Base-by-base conservation (phyloP, 2,329 filamentous ascomycete genomes). In the Aspergillus flavus region DNA sequence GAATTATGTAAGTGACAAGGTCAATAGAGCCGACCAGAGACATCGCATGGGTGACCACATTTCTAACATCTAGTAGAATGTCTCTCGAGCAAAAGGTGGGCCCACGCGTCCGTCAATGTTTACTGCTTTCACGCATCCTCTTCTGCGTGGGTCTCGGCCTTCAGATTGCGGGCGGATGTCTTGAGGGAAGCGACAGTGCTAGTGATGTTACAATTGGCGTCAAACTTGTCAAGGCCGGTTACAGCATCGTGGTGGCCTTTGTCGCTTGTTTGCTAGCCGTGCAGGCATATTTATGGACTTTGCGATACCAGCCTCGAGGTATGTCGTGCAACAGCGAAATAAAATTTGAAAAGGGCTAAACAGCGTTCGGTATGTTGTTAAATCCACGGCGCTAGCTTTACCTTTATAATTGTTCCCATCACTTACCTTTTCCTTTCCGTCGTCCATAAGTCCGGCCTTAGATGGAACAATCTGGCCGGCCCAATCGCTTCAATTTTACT, bases 351-450 rank as follows among this genome's bases (percentile, higher is more conserved):
- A 30, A 7, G 34, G 11, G 21, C 59, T 61, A 55, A 61, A 14
- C 11, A 19, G 11, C 6, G 34, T 11, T 23, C 14, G 1, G 12
- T 14, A 71, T 67, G 43, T 71, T 6, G 64, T 71, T 46, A 58
- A 64, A 10, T 36, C 63, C 7, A 61, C 62, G 34, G 61, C 61
- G 26, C 9, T 66, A 6, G 66, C 71, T 6, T 57, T 70, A n/a
- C 69, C 0, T 71, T 72, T 12, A 64, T 71, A n/a, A 50, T 64
- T 26, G 68, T 72, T 19, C 69, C 69, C 14, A 64, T 70, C 9
- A 61, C 59, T 2, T 71, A 69, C 36, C 65, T 70, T 5, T 72
- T 72, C 46, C 62, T 73, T 10, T 73, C 70, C 1, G 64, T 70
- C 1, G 66, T 67, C 41, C 52, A 64, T 19, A 19, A 59, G 16